phyloP scores from a whole-genome alignment of 257 asterid species.

The Nicotiana noctiflora region DNA sequence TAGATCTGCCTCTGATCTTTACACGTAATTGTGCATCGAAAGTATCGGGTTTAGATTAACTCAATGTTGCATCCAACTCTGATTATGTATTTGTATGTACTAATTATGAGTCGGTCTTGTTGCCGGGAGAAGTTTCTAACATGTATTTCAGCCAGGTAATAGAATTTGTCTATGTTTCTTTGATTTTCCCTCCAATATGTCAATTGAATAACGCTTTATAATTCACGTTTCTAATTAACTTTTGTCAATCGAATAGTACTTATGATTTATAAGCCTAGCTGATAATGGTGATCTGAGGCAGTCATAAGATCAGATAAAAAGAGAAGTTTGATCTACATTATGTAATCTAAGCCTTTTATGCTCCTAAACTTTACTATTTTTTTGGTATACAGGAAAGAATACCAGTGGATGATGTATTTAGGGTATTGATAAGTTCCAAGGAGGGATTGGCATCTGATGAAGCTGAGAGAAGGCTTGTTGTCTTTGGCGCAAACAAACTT shows the following conservation, averaged over 20 bases:
- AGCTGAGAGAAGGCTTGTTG: conserved; percentile 49
- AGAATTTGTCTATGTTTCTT: not conserved
- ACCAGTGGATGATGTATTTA: conserved; percentile 73
- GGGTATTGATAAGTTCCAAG: conserved; percentile 53
- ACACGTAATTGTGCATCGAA: no score
- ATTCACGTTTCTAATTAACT: not conserved
- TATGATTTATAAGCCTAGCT: not conserved
- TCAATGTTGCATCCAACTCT: no score
- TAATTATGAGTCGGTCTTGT: not conserved
- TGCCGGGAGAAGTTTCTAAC: not conserved
- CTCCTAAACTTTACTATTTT: not conserved
- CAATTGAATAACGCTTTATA: not conserved
- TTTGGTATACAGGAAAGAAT: conserved; percentile 49
- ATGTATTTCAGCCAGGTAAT: not conserved
- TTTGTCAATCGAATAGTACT: not conserved
- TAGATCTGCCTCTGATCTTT: no score
- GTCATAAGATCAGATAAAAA: not conserved
- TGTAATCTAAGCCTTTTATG: not conserved
- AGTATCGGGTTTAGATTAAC: no score
- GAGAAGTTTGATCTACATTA: not conserved
- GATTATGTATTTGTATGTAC: not conserved
- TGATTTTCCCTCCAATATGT: not conserved
- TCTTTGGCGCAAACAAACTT: conserved; percentile 81
- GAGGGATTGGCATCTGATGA: conserved; percentile 56
- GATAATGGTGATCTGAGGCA: not conserved